Percentiles rank a stretch among this genome's conserved stretches.
Evolutionary conservation across 2,329 filamentous ascomycete species (phyloP).

Genomic region (Sphaerulina musiva): DNA sequence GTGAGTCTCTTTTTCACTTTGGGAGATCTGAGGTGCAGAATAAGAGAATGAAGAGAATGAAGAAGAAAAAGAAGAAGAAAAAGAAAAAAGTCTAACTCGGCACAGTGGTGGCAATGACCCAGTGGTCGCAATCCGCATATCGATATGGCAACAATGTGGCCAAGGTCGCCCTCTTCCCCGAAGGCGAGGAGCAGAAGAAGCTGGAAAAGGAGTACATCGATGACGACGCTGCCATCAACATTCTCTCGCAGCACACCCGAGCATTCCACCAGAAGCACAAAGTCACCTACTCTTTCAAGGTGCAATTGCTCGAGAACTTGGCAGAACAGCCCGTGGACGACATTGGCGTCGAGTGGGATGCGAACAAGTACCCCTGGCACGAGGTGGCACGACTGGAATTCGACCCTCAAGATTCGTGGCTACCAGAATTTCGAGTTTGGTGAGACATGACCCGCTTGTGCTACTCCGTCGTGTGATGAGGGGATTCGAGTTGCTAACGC

Average conservation of each 20-base stretch:
- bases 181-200: slow-evolving; percentile 27
- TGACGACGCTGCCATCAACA: slow-evolving; percentile 30
- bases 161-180: slow-evolving; percentile 32
- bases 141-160: slow-evolving; percentile 33
- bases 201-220: slow-evolving; percentile 25
- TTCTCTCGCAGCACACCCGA: slow-evolving; percentile 30
- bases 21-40: no score
- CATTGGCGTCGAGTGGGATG: slow-evolving; percentile 32
- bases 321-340: slow-evolving; percentile 34
- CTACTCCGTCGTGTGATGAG: background rate
- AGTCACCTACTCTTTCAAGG: slow-evolving; percentile 33
- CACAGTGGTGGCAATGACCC: slow-evolving; percentile 31
- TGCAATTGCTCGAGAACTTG: slow-evolving; percentile 32
- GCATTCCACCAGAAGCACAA: slow-evolving; percentile 32
- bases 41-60: no score
- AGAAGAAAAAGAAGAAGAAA: no score
- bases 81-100: background rate
- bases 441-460: background rate
- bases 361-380: slow-evolving; percentile 31
- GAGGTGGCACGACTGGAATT: slow-evolving; percentile 36
- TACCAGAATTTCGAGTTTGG: slow-evolving; percentile 38
- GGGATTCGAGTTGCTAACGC: background rate
- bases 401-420: slow-evolving; percentile 37
- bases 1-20: slow-evolving; percentile 7
- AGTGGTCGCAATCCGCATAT: slow-evolving; percentile 33